A percentile compares a stretch with the other conserved stretches of the same genome.
Conservation (phyloP, 2,329 filamentous ascomycete species). For the Scedosporium boydii region DNA sequence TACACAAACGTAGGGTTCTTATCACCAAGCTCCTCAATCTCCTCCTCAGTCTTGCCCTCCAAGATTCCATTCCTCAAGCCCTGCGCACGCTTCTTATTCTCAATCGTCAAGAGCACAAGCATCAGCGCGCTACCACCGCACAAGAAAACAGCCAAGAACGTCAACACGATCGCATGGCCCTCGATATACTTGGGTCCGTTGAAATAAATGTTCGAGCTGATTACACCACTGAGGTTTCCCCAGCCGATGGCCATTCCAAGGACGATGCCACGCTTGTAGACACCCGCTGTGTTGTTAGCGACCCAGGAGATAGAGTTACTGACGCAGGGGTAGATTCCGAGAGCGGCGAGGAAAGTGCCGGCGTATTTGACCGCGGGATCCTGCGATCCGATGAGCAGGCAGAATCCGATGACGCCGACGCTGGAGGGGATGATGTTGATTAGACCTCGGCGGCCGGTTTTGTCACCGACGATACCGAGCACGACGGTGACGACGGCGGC, state of each 20-base stretch:
- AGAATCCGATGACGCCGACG: conserved; percentile 56
- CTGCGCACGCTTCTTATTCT: conserved; percentile 48
- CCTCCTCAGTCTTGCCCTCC: conserved; percentile 41
- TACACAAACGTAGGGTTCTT: conserved; percentile 26
- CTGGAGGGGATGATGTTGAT: conserved; percentile 57
- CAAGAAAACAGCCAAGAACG: conserved; percentile 54
- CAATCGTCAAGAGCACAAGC: conserved; percentile 43
- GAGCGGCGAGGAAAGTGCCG: conserved; percentile 58
- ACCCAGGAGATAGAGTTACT: conserved; percentile 64
- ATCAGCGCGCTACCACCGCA: conserved; percentile 56
- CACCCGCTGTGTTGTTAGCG: conserved; percentile 56
- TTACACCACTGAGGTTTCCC: conserved; percentile 67
- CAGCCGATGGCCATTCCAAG: conserved; percentile 68
- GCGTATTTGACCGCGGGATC: conserved; percentile 53
- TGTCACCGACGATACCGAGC: conserved; percentile 57
- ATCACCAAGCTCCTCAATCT: conserved; percentile 52
- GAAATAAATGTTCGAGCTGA: conserved; percentile 56
- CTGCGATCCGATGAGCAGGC: conserved; percentile 50
- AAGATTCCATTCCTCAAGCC: conserved; percentile 49
- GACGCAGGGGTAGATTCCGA: conserved; percentile 64
- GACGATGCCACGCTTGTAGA: conserved; percentile 58
- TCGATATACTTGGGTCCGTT: conserved; percentile 19
- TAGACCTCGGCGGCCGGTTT: conserved; percentile 51
- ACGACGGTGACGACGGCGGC: conserved; percentile 53
- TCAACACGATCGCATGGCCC: conserved; percentile 56